phyloP scores from a whole-genome alignment of 352 stramenopile genomes.

The Pythium folliculosum region DNA sequence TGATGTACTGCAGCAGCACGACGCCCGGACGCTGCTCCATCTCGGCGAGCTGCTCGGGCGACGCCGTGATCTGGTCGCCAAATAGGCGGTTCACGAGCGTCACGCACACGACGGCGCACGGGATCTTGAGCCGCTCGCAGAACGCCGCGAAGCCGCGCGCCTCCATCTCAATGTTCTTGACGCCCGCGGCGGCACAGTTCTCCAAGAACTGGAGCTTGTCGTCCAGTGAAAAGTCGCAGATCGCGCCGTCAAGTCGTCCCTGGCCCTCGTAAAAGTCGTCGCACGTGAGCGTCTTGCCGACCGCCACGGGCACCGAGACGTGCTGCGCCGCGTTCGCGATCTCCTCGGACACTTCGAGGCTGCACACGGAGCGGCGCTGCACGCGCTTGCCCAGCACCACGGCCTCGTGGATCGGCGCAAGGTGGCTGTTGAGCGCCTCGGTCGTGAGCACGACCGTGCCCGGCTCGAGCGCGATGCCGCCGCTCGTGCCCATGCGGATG shows the following conservation, averaged over 20 bases:
- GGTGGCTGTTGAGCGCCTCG: constrained; percentile 81
- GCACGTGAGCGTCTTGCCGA: constrained; percentile 83
- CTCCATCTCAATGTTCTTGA: constrained; percentile 90
- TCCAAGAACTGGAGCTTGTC: constrained; percentile 80
- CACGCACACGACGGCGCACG: constrained; percentile 72
- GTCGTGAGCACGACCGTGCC: constrained; percentile 84
- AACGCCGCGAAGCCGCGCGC: constrained; percentile 69
- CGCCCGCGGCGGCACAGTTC: constrained; percentile 46
- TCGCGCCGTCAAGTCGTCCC: constrained; percentile 77
- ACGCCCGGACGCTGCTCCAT: constrained; percentile 62
- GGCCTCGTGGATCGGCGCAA: constrained; percentile 69
- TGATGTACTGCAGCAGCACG: constrained; percentile 46
- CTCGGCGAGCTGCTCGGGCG: constrained; percentile 57
- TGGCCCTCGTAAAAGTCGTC: constrained; percentile 89
- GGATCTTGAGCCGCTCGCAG: constrained; percentile 78
- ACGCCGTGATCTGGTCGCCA: constrained; percentile 72
- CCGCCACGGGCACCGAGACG: constrained; percentile 50
- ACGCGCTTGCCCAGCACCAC: constrained; percentile 58
- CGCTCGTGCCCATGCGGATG: constrained; percentile 84
- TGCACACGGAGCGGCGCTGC: constrained; percentile 56
- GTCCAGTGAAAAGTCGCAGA: constrained; percentile 77
- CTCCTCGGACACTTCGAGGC: constrained; percentile 53
- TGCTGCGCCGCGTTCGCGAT: constrained; percentile 52
- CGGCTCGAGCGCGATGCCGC: constrained; percentile 70
- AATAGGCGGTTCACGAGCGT: constrained; percentile 77